Evolutionary conservation across 2,329 filamentous ascomycete genomes (phyloP).

Genomic region (Anthostomella pinea): DNA sequence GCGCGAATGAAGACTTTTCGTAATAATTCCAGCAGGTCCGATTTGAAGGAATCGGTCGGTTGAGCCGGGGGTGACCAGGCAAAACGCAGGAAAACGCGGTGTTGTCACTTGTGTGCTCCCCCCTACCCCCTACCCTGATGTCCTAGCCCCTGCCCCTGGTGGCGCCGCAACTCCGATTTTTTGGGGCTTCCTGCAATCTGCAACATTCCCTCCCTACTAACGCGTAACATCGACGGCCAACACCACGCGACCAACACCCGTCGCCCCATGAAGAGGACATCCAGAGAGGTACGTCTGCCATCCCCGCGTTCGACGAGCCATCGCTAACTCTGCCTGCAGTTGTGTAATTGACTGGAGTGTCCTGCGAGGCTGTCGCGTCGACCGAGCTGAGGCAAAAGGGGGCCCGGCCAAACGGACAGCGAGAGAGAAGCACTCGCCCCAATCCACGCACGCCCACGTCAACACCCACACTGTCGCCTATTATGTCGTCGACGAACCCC

Average conservation of each 20-base stretch:
- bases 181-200: constrained; percentile 1
- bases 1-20: no score
- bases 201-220: constrained; percentile 17
- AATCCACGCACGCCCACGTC: constrained; percentile 18
- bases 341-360: constrained; percentile 16
- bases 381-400: constrained; percentile 25
- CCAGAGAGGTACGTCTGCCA: constrained; percentile 11
- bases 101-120: no score
- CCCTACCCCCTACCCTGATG: no score
- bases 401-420: constrained; percentile 10
- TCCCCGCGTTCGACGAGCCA: constrained; percentile 2
- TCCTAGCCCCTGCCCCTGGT: background rate
- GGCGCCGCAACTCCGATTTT: background rate
- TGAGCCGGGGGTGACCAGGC: no score
- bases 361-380: constrained; percentile 22
- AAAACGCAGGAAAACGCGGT: no score
- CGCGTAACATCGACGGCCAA: constrained; percentile 9
- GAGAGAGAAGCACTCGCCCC: no score
- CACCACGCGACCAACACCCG: constrained; percentile 11
- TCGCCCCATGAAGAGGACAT: constrained; percentile 11
- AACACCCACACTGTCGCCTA: constrained; percentile 5
- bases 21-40: no score
- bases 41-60: background rate
- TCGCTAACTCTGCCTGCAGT: constrained; percentile 19
- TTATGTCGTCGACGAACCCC: constrained; percentile 25